A percentile compares a stretch with the other conserved stretches of the same genome.
Evolutionary conservation across 2,329 filamentous ascomycete species (phyloP).

Genomic region (Fusarium miscanthi): DNA sequence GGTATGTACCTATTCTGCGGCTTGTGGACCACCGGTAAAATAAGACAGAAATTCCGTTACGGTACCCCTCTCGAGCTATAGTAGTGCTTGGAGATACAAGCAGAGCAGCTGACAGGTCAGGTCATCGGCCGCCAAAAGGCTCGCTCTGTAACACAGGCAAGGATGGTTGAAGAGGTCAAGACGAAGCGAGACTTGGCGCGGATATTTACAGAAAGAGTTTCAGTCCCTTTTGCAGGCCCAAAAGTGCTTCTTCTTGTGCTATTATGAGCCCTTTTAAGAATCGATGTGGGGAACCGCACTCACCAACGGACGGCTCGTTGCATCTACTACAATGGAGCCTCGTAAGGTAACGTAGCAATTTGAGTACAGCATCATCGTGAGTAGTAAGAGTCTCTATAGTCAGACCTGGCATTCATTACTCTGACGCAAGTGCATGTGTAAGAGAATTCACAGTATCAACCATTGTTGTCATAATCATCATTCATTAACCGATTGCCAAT

Average conservation of each 20-base stretch:
- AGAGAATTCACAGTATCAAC: constrained; percentile 1
- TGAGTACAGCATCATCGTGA: constrained; percentile 1
- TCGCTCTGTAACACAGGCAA: constrained; percentile 11
- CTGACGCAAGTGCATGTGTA: neutral
- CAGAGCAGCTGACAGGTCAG: constrained; percentile 17
- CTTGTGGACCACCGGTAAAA: constrained; percentile 32
- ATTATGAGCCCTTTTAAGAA: constrained; percentile 27
- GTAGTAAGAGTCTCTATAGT: neutral
- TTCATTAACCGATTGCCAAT: constrained; percentile 24
- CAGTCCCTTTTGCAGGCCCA: neutral
- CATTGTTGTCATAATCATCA: constrained; percentile 28
- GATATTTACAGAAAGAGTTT: constrained; percentile 17
- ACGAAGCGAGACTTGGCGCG: constrained; percentile 9
- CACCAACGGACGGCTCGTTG: constrained; percentile 7
- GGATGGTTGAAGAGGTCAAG: constrained; percentile 23
- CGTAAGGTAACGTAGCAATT: constrained; percentile 40
- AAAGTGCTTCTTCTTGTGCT: constrained; percentile 8
- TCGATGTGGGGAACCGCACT: constrained; percentile 36
- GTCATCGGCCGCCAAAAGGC: constrained; percentile 28
- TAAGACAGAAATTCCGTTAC: constrained; percentile 25
- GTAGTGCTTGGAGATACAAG: neutral
- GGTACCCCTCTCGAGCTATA: constrained; percentile 10
- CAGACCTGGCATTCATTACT: neutral
- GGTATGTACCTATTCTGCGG: neutral
- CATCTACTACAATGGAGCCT: constrained; percentile 24